Percentiles rank a stretch among this genome's conserved stretches.
Evolutionary conservation across 2,329 filamentous ascomycete species (phyloP).

Genomic region (Microdochium trichocladiopsis): DNA sequence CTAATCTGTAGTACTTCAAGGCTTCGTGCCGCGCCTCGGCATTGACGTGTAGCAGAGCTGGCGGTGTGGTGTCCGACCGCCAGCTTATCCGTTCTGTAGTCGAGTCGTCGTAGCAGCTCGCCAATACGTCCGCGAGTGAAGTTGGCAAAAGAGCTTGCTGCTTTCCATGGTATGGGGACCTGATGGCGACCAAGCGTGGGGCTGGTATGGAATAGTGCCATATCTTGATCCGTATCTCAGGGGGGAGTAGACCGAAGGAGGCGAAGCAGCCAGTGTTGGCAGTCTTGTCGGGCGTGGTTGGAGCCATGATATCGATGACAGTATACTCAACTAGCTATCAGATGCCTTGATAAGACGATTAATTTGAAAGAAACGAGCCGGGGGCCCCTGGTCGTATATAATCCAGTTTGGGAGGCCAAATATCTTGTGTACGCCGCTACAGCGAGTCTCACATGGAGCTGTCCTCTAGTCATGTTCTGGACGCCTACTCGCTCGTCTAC

Average conservation of each 20-base stretch:
- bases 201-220: conserved; percentile 22
- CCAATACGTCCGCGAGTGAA: conserved; percentile 17
- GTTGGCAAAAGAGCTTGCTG: conserved; percentile 5
- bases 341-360: too few relatives aligned
- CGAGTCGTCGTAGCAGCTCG: conserved; percentile 2
- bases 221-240: conserved; percentile 23
- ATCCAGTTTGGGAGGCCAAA: too few relatives aligned
- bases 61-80: conserved; percentile 20
- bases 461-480: background rate
- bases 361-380: too few relatives aligned
- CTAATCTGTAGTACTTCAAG: conserved; percentile 19
- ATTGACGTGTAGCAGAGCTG: conserved; percentile 22
- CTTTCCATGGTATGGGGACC: conserved; percentile 12
- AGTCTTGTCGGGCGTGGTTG: conserved; percentile 5
- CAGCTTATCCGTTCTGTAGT: conserved; percentile 9
- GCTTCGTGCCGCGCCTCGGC: conserved; percentile 22
- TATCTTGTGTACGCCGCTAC: too few relatives aligned
- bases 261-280: conserved; percentile 12
- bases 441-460: too few relatives aligned
- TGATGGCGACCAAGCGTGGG: conserved; percentile 17
- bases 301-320: conserved; percentile 18
- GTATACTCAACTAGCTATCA: too few relatives aligned
- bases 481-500: background rate
- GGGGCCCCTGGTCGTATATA: too few relatives aligned
- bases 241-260: conserved; percentile 20